Evolutionary conservation across 2,329 filamentous ascomycete genomes (phyloP).

Genomic region (Hypomyces perniciosus): DNA sequence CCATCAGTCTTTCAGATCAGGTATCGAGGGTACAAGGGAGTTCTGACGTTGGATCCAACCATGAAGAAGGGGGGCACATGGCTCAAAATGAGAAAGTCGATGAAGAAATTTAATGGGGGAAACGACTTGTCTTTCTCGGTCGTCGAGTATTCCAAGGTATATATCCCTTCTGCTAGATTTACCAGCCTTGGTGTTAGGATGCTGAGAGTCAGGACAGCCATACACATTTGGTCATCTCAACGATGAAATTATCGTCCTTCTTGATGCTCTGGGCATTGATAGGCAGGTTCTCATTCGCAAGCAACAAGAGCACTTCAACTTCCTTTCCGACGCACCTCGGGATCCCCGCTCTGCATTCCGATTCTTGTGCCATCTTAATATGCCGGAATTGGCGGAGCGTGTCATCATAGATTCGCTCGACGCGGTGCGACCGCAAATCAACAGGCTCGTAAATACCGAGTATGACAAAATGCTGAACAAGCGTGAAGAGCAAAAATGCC

Average conservation of each 20-base stretch:
- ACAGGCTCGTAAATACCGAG: conserved; percentile 26
- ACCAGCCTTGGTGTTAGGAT: not conserved
- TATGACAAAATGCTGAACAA: conserved; percentile 29
- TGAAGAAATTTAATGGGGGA: conserved; percentile 36
- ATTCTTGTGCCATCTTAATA: conserved; percentile 29
- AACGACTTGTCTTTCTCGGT: conserved; percentile 32
- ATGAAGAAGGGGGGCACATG: conserved; percentile 16
- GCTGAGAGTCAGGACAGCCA: conserved; percentile 21
- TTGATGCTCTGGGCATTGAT: conserved; percentile 31
- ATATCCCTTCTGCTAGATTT: not conserved
- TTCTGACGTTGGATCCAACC: conserved; percentile 31
- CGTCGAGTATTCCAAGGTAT: conserved; percentile 35
- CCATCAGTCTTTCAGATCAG: conserved; percentile 37
- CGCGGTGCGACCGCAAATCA: conserved; percentile 22
- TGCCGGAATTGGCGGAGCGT: conserved; percentile 30
- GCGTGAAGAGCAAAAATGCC: conserved; percentile 28
- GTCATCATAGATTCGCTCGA: conserved; percentile 31
- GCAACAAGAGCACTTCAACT: conserved; percentile 29
- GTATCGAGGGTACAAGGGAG: conserved; percentile 38
- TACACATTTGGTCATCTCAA: conserved; percentile 35
- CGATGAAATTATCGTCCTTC: conserved; percentile 35
- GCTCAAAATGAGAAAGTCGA: conserved; percentile 29
- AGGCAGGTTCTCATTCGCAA: conserved; percentile 27
- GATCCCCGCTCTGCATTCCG: conserved; percentile 28
- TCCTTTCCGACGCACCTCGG: conserved; percentile 23